These are phyloP conservation scores for Phytophthora pluvialis DNA, from an alignment of 352 stramenopile genomes.

Conservation along the genomic window DNA sequence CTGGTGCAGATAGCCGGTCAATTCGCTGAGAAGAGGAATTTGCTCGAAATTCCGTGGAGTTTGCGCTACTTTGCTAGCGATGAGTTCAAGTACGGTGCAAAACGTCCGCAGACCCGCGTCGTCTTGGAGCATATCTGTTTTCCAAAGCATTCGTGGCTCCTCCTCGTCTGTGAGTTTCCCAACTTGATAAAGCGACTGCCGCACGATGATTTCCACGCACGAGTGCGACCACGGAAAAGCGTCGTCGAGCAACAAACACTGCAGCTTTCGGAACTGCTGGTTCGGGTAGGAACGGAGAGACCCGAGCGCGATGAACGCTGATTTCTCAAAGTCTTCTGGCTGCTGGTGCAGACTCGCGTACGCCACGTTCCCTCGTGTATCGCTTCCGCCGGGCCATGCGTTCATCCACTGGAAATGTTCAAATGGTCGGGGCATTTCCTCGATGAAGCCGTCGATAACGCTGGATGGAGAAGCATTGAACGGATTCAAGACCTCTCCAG, in stretches of 20 bases:
- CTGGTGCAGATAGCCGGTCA: constrained; percentile 19
- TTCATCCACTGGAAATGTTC: constrained; percentile 50
- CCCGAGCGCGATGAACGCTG: constrained; percentile 35
- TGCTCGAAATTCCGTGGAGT: constrained; percentile 4
- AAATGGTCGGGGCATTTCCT: constrained; percentile 28
- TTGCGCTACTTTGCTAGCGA: not conserved
- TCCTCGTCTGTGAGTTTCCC: constrained; percentile 42
- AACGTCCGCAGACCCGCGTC: not conserved
- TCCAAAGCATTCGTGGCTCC: constrained; percentile 36
- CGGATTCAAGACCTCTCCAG: constrained; percentile 40
- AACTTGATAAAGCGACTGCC: constrained; percentile 55
- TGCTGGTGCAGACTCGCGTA: constrained; percentile 42
- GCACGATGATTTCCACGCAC: constrained; percentile 42
- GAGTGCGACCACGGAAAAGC: constrained; percentile 46
- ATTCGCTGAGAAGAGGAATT: constrained; percentile 1
- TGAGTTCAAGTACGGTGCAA: not conserved
- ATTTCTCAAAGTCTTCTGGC: constrained; percentile 24
- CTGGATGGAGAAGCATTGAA: constrained; percentile 34
- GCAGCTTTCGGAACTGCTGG: constrained; percentile 51
- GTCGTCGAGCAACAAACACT: constrained; percentile 45
- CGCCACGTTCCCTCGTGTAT: constrained; percentile 48
- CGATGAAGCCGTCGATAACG: constrained; percentile 43
- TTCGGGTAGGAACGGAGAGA: constrained; percentile 46
- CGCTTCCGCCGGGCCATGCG: constrained; percentile 32
- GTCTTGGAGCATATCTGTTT: not conserved